These are phyloP conservation scores for Pseudovirgaria hyperparasitica DNA, from an alignment of 2,329 filamentous ascomycete species.

Conservation along the genomic window DNA sequence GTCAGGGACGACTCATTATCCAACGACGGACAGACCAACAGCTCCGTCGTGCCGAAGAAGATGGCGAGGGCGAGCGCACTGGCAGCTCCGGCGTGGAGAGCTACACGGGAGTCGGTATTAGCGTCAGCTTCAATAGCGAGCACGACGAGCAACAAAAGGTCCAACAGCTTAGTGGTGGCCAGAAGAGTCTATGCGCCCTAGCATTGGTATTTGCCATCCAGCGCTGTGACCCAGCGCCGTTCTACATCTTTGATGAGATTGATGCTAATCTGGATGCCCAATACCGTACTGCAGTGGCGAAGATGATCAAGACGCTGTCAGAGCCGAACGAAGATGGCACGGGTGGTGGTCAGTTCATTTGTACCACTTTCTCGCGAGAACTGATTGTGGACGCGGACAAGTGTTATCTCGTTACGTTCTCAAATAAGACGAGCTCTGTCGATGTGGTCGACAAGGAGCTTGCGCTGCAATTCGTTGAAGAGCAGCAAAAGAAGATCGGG, in stretches of 20 bases:
- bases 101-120: constrained; percentile 92
- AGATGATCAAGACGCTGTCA: constrained; percentile 55
- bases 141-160: constrained; percentile 97
- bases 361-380: constrained; percentile 95
- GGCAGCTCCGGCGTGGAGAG: constrained; percentile 56
- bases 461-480: constrained; percentile 88
- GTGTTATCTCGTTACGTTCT: constrained; percentile 89
- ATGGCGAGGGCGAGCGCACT: constrained; percentile 26
- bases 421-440: constrained; percentile 87
- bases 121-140: constrained; percentile 96
- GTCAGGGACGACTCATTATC: constrained; percentile 82
- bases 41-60: constrained; percentile 38
- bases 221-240: constrained; percentile 89
- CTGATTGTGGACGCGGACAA: constrained; percentile 93
- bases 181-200: constrained; percentile 96
- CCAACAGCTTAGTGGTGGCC: constrained; percentile 90
- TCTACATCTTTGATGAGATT: constrained; percentile 98
- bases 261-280: constrained; percentile 97
- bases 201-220: constrained; percentile 98
- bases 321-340: constrained; percentile 27
- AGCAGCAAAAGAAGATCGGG: constrained; percentile 53
- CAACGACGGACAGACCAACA: constrained; percentile 75
- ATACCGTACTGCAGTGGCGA: constrained; percentile 89
- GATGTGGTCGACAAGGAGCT: constrained; percentile 80
- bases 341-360: constrained; percentile 66